Evolutionary conservation across 1,284 basidiomycete species (phyloP).

Genomic region (Leccinum insolens): DNA sequence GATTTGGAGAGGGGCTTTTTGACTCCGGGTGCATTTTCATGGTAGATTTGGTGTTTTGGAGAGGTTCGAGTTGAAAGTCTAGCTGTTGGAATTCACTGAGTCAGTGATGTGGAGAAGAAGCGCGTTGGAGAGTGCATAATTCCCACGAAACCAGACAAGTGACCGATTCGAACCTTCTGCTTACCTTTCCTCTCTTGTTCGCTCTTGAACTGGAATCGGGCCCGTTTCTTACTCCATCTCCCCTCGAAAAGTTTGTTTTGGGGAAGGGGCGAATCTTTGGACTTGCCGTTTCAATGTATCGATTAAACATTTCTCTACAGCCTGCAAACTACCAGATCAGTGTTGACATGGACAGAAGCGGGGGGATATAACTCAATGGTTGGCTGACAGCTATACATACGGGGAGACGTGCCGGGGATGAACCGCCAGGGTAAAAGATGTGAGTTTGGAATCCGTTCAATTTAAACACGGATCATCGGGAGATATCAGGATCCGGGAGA

Average conservation of each 20-base stretch:
- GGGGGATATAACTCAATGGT: neutral
- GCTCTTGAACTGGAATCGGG: neutral
- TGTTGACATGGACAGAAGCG: neutral
- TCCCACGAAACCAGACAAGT: neutral
- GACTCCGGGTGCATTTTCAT: neutral
- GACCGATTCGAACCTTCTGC: too few species aligned
- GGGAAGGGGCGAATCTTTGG: neutral
- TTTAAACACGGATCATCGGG: neutral
- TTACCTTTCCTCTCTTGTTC: neutral
- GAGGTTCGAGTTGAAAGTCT: neutral
- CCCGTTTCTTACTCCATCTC: neutral
- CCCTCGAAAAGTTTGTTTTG: neutral
- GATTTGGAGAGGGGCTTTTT: neutral
- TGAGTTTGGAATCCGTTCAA: neutral
- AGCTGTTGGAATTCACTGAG: neutral
- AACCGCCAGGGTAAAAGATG: neutral
- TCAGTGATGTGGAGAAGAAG: neutral
- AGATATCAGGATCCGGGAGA: neutral
- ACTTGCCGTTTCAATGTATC: neutral
- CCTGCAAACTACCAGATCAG: neutral
- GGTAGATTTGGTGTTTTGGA: neutral
- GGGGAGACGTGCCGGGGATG: neutral
- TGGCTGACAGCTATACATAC: neutral
- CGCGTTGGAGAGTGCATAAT: neutral
- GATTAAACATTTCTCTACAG: neutral